Percentiles rank a stretch among this genome's conserved stretches.
phyloP scores from a whole-genome alignment of 139 green algal genomes.

The Micromonas commoda region DNA sequence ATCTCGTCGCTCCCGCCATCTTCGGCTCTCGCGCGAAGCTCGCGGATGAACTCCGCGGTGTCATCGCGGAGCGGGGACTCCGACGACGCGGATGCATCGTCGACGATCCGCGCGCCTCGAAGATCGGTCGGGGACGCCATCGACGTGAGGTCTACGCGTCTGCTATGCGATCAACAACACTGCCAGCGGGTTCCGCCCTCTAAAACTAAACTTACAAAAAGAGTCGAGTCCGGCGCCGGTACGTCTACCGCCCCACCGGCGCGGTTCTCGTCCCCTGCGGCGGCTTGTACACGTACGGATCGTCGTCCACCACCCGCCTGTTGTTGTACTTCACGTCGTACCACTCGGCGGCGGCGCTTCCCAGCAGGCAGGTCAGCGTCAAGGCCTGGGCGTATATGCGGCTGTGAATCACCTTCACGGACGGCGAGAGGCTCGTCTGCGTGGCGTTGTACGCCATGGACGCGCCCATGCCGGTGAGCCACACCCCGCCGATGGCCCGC shows the following conservation, averaged over 20 bases:
- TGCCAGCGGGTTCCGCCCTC: no score
- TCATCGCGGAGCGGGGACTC: no score
- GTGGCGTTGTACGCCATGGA: neutral
- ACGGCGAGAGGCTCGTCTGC: neutral
- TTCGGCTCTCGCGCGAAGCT: no score
- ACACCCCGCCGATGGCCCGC: neutral
- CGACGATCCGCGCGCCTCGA: no score
- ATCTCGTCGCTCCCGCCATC: no score
- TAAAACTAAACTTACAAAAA: neutral
- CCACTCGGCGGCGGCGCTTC: neutral
- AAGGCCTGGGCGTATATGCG: neutral
- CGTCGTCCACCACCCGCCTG: neutral
- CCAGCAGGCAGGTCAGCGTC: neutral
- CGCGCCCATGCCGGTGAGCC: neutral
- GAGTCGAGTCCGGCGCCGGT: neutral
- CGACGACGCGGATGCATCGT: no score
- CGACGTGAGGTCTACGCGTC: no score
- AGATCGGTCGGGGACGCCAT: no score
- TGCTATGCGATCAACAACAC: no score
- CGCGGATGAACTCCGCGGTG: no score
- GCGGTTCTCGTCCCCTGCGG: neutral
- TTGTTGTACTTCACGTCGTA: neutral
- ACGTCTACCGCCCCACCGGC: neutral
- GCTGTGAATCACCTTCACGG: neutral
- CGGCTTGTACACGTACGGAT: constrained; percentile 12